These are phyloP conservation scores for Chlamydomonas sphaeroides DNA, from an alignment of 139 green algal genomes.

Conservation along the genomic window DNA sequence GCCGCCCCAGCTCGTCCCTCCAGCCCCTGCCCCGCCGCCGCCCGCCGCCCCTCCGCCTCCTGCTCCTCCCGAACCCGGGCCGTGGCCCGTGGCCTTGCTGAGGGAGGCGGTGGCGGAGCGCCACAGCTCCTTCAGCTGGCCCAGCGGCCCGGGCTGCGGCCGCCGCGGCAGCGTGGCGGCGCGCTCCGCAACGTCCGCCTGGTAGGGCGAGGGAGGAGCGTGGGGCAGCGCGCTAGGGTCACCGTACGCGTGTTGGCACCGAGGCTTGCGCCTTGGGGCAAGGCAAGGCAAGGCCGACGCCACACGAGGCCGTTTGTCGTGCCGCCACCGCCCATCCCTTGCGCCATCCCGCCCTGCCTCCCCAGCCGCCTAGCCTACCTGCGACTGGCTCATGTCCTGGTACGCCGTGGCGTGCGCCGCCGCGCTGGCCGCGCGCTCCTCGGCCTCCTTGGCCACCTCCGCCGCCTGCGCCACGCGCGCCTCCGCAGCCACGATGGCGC, in stretches of 20 bases:
- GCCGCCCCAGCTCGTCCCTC: background rate
- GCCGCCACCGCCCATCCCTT: background rate
- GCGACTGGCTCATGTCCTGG: conserved; percentile 41
- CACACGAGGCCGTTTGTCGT: too few relatives aligned
- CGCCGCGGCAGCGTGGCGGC: background rate
- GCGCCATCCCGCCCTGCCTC: background rate
- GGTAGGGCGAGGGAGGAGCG: background rate
- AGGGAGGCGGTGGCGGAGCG: background rate
- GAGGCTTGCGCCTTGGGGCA: background rate
- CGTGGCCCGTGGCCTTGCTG: background rate
- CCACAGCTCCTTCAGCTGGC: conserved; percentile 39
- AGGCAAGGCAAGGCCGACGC: background rate
- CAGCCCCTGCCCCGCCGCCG: background rate
- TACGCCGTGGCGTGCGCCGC: conserved; percentile 45
- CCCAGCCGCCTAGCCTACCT: background rate
- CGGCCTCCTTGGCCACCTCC: conserved; percentile 40
- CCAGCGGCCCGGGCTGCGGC: background rate
- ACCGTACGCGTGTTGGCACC: background rate
- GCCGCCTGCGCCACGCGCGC: conserved; percentile 14
- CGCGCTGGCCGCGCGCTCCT: conserved; percentile 35
- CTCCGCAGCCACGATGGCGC: conserved; percentile 42
- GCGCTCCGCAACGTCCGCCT: conserved; percentile 33
- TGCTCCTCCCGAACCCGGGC: background rate
- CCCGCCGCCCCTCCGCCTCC: background rate
- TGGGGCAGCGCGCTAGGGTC: too few relatives aligned